Percentiles rank a stretch among this genome's conserved stretches.
Evolutionary conservation across 208 protist genomes (phyloP).

Genomic region (Crithidia bombi): DNA sequence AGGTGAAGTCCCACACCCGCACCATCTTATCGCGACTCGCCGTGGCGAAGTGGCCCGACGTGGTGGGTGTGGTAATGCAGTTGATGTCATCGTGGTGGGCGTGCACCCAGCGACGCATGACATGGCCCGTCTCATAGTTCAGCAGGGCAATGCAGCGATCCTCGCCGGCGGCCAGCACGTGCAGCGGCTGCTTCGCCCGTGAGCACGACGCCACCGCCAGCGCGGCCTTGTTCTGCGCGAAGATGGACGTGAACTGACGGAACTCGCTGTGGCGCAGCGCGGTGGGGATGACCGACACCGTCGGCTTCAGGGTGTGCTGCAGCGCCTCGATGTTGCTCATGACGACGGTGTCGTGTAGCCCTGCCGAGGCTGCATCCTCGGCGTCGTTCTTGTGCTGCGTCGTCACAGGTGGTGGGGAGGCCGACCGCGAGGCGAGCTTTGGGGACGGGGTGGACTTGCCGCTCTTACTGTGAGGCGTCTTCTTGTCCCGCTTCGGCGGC

Average conservation of each 20-base stretch:
- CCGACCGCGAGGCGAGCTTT: background rate
- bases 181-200: constrained; percentile 39
- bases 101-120: constrained; percentile 53
- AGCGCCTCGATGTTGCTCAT: constrained; percentile 53
- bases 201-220: constrained; percentile 67
- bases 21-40: constrained; percentile 63
- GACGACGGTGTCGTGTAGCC: constrained; percentile 15
- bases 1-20: constrained; percentile 67
- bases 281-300: constrained; percentile 40
- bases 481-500: constrained; percentile 20
- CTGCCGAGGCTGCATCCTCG: background rate
- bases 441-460: constrained; percentile 17
- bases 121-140: constrained; percentile 72
- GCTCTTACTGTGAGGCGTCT: constrained; percentile 22
- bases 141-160: constrained; percentile 63
- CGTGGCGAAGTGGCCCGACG: constrained; percentile 57
- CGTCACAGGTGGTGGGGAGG: constrained; percentile 2
- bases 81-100: constrained; percentile 68
- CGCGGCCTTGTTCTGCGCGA: constrained; percentile 34
- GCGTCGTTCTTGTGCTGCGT: background rate
- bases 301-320: constrained; percentile 56
- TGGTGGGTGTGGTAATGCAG: constrained; percentile 53
- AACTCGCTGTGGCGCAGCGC: constrained; percentile 46
- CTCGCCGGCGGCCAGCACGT: constrained; percentile 61
- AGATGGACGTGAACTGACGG: constrained; percentile 60